These are phyloP conservation scores for Penicillium griseofulvum DNA, from an alignment of 2,329 filamentous ascomycete species.

Conservation along the genomic window DNA sequence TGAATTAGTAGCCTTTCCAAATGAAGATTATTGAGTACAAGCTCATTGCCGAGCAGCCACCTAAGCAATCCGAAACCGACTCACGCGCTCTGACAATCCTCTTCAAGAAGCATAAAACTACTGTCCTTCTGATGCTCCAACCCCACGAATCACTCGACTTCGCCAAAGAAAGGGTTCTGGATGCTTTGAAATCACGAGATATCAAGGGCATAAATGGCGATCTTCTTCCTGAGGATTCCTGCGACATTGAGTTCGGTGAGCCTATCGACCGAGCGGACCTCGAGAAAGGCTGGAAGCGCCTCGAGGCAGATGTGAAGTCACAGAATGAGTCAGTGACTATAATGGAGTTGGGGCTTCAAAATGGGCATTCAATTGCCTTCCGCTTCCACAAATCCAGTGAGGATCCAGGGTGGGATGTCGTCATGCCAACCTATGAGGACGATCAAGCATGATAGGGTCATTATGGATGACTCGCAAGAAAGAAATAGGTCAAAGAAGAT, in stretches of 20 bases:
- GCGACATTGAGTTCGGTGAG: constrained; percentile 49
- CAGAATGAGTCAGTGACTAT: constrained; percentile 22
- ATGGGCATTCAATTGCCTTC: constrained; percentile 36
- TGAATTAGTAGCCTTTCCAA: too few species aligned
- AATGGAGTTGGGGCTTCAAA: constrained; percentile 27
- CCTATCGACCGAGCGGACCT: constrained; percentile 49
- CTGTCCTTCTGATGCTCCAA: constrained; percentile 66
- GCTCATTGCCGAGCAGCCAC: constrained; percentile 12
- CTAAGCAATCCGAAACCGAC: constrained; percentile 22
- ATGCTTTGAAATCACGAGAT: constrained; percentile 51
- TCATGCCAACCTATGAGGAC: constrained; percentile 36
- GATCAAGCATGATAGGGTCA: not conserved
- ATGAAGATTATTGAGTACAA: not conserved
- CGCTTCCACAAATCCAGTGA: constrained; percentile 30
- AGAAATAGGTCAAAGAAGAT: not conserved
- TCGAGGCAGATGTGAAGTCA: constrained; percentile 35
- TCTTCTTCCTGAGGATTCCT: constrained; percentile 37
- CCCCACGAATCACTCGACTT: constrained; percentile 56
- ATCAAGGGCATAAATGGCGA: constrained; percentile 41
- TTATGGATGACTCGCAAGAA: not conserved
- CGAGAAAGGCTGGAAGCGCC: constrained; percentile 49
- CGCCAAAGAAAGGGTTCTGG: constrained; percentile 59
- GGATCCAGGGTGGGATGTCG: constrained; percentile 39
- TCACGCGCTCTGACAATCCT: constrained; percentile 63
- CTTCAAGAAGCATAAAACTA: constrained; percentile 71